Conservation (phyloP, 371 early-diverging fungal species). For the Blakeslea trispora region DNA sequence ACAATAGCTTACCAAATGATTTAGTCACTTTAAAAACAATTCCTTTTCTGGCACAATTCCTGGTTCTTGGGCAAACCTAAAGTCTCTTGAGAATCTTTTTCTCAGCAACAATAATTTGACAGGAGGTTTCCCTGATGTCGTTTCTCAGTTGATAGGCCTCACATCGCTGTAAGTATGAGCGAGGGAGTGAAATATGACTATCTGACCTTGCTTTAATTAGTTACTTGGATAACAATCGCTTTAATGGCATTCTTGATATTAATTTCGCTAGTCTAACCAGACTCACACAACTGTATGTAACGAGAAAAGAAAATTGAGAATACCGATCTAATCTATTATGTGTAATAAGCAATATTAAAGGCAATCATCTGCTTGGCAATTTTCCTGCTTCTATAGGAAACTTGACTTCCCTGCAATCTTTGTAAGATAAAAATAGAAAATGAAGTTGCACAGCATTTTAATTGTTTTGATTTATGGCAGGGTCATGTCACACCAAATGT, state of each 20-base stretch:
- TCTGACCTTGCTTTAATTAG: slow-evolving; percentile 5
- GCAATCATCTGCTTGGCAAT: slow-evolving; percentile 36
- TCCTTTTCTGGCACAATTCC: slow-evolving; percentile 45
- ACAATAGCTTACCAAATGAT: slow-evolving; percentile 4
- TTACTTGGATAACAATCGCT: slow-evolving; percentile 36
- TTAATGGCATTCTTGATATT: slow-evolving; percentile 32
- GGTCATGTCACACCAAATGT: slow-evolving; percentile 33
- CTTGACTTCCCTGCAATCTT: slow-evolving; percentile 30
- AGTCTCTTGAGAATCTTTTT: slow-evolving; percentile 23
- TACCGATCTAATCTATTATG: neutral
- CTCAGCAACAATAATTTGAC: slow-evolving; percentile 45
- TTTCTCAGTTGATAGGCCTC: slow-evolving; percentile 22
- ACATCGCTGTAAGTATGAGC: slow-evolving; percentile 24
- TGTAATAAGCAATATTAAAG: slow-evolving; percentile 34
- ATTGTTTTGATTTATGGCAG: slow-evolving; percentile 16
- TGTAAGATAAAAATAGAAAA: slow-evolving; percentile 31
- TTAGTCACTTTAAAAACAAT: slow-evolving; percentile 50
- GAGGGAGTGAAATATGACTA: too few species aligned
- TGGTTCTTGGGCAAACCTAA: slow-evolving; percentile 30
- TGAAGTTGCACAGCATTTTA: neutral
- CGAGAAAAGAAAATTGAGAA: neutral
- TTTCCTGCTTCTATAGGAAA: slow-evolving; percentile 41
- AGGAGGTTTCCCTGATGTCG: slow-evolving; percentile 33
- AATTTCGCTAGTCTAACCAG: slow-evolving; percentile 25
- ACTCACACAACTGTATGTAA: slow-evolving; percentile 32